Evolutionary conservation across 768 basidiomycete genomes (phyloP).

Genomic region (Lactifluus rugatus): DNA sequence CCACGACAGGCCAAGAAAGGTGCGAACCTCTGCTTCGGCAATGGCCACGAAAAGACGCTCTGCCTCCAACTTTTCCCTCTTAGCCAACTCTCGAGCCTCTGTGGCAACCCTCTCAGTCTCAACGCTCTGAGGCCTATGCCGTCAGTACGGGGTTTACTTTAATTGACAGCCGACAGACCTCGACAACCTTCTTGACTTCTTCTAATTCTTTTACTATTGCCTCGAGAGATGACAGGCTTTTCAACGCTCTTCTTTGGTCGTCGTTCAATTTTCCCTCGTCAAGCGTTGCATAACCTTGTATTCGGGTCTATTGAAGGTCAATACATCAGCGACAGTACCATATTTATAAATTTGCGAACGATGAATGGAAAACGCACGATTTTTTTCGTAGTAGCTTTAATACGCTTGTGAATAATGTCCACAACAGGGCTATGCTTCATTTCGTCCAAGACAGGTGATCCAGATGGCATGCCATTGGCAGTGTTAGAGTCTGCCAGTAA

Average conservation of each 20-base stretch:
- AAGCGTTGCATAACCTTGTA: constrained; percentile 59
- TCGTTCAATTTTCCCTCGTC: constrained; percentile 71
- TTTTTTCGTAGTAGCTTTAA: constrained; percentile 74
- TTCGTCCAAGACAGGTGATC: constrained; percentile 25
- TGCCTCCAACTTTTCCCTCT: constrained; percentile 47
- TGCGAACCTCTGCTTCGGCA: constrained; percentile 46
- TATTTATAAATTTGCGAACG: constrained; percentile 7
- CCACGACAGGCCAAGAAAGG: not conserved
- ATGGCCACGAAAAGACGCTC: constrained; percentile 47
- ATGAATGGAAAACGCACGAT: constrained; percentile 46
- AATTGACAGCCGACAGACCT: constrained; percentile 39
- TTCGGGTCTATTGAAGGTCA: constrained; percentile 44
- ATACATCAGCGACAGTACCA: not conserved
- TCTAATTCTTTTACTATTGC: constrained; percentile 72
- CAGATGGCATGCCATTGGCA: constrained; percentile 13
- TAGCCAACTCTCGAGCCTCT: constrained; percentile 41
- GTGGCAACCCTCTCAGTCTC: constrained; percentile 57
- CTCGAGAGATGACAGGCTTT: constrained; percentile 66
- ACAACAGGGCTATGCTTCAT: constrained; percentile 59
- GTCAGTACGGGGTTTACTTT: not conserved
- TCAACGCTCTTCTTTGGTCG: constrained; percentile 71
- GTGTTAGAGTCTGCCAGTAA: constrained; percentile 8
- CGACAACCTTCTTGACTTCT: constrained; percentile 75
- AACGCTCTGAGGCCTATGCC: constrained; percentile 34
- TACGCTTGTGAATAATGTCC: constrained; percentile 70